phyloP scores from a whole-genome alignment of 306 rosid genomes.

The Acacia crassicarpa region DNA sequence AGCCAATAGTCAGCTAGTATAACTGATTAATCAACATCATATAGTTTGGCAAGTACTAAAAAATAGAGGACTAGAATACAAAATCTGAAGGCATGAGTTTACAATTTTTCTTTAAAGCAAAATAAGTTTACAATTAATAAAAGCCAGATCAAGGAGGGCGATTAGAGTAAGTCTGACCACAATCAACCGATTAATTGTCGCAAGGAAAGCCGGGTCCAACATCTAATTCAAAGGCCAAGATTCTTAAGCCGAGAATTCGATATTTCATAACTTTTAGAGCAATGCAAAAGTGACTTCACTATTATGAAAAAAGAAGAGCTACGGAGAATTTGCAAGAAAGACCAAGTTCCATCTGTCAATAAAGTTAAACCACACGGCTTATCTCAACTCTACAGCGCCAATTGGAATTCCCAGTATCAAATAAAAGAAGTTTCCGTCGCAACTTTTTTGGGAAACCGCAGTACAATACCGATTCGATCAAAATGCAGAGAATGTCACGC shows the following conservation, averaged over 20 bases:
- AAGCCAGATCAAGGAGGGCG: background rate
- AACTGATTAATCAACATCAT: background rate
- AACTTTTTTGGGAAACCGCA: background rate
- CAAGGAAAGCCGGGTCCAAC: background rate
- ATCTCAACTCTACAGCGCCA: constrained; percentile 12
- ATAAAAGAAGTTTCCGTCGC: background rate
- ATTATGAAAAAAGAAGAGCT: background rate
- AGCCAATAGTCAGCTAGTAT: background rate
- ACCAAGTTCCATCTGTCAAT: background rate
- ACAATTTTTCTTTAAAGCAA: background rate
- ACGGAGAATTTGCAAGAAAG: background rate
- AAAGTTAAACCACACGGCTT: constrained; percentile 3
- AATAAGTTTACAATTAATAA: background rate
- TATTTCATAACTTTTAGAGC: background rate
- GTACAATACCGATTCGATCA: background rate
- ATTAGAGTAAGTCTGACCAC: background rate
- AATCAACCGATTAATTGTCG: background rate
- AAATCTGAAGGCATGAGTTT: background rate
- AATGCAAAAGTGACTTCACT: background rate
- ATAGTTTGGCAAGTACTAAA: background rate
- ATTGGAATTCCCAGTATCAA: background rate
- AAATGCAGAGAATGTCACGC: background rate
- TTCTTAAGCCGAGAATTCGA: background rate
- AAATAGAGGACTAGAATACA: background rate
- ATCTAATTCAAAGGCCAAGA: background rate